Evolutionary conservation across 2,329 filamentous ascomycete genomes (phyloP), one percentile per base, ranked within the genome.

Genomic region (Gaeumannomyces tritici): DNA sequence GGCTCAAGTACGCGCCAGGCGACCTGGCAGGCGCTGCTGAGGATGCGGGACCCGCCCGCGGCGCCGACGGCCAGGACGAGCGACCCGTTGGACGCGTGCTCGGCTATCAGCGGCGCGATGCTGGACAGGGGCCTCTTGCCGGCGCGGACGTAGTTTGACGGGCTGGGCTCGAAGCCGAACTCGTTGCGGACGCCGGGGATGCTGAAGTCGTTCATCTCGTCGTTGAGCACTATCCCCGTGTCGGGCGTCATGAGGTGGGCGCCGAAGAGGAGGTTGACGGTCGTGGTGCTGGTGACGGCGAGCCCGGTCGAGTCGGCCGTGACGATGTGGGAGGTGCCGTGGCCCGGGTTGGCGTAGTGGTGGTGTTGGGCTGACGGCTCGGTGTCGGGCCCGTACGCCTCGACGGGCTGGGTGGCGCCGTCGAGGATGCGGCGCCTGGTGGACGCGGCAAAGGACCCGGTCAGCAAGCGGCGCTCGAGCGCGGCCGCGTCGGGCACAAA

Each of bases 201-300:
- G 59, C 88, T 91, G 77, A 97, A 97, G 76, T 96, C 91, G 77
- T 87, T 83, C 80, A 85, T 85, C 73, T 88, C 82, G 72, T 86
- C 80, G 73, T 87, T 88, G 74, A 96, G 84, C 62, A 96, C 90
- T 63, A 96, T 82, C 24, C 93, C 93, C 0, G 91, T 93, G 67
- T 88, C 83, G 0, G 91, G 90, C 0, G 93, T 89, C 75, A 96
- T 85, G 66, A 96, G 73, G 26, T 86, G 81, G 31, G 87, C 88
- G 57, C 93, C 93, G 69, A 96, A 98, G 3, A 95, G 80, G 5
- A 95, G 80, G 73, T 97, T 97, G 63, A 97, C 79, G 0, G 93
- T 97, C 0, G 91, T 95, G 0, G 93, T 97, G 15, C 92, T 80
- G 1, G 89, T 89, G 47, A 96, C 83, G 2, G 91, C 86, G 73